Percentiles rank a stretch among this genome's conserved stretches.
phyloP scores from a whole-genome alignment of 441 rosid species.

The Erysimum cheiri region DNA sequence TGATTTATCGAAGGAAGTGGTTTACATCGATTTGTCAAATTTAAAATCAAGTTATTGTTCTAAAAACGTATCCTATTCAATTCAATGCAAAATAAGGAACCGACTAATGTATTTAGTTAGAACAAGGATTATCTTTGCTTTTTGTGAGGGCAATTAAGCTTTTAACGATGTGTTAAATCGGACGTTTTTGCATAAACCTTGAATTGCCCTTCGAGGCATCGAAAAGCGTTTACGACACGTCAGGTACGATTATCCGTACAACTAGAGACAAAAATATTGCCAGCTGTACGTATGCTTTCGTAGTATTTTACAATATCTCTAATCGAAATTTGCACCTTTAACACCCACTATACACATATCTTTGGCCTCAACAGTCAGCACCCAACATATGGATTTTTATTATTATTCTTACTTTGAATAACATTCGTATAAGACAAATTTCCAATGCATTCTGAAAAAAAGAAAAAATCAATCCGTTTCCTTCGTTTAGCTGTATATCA shows the following conservation, averaged over 20 bases:
- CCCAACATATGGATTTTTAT: slow-evolving; percentile 2
- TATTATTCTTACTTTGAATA: not conserved
- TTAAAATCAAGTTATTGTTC: not conserved
- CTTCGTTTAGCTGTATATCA: not conserved
- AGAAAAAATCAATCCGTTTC: too few relatives aligned
- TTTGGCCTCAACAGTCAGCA: slow-evolving; percentile 20
- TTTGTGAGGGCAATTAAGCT: slow-evolving; percentile 26
- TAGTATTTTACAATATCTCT: slow-evolving; percentile 25
- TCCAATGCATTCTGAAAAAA: not conserved
- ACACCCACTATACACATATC: slow-evolving; percentile 22
- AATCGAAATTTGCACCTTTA: slow-evolving; percentile 3
- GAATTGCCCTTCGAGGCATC: slow-evolving; percentile 32
- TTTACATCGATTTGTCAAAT: slow-evolving; percentile 11
- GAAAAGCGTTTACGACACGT: slow-evolving; percentile 35
- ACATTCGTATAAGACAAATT: not conserved
- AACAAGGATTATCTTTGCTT: slow-evolving; percentile 1
- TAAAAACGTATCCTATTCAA: not conserved
- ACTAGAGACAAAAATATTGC: slow-evolving; percentile 32
- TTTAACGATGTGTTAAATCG: slow-evolving; percentile 26
- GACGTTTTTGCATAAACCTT: not conserved
- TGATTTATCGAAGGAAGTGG: slow-evolving; percentile 2
- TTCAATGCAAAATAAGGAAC: slow-evolving; percentile 34
- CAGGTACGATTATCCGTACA: slow-evolving; percentile 46
- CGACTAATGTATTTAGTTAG: slow-evolving; percentile 21
- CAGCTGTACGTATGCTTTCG: slow-evolving; percentile 13